Evolutionary conservation across 805 yeast species (phyloP).

Genomic region (Ogataea ganodermae): DNA sequence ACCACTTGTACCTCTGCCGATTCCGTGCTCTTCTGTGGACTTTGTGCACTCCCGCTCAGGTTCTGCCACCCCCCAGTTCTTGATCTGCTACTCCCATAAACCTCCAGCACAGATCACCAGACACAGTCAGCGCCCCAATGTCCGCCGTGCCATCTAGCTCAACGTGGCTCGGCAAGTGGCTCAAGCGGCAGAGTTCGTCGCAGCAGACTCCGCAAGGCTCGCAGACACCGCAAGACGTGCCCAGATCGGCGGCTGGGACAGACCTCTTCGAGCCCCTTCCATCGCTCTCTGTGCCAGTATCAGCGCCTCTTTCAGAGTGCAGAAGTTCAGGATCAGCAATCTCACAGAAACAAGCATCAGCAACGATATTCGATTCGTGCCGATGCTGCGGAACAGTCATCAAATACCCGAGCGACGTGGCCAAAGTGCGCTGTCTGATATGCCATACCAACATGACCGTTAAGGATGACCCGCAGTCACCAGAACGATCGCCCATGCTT

Average conservation of each 20-base stretch:
- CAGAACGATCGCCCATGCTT: neutral
- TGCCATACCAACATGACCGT: conserved; percentile 49
- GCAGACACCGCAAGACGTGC: neutral
- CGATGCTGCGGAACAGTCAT: conserved; percentile 50
- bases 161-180: conserved; percentile 5
- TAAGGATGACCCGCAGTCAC: conserved; percentile 1
- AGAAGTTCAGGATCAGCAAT: conserved; percentile 1
- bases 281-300: neutral
- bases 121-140: neutral
- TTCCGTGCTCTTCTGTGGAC: no score
- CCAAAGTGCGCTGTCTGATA: conserved; percentile 57
- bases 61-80: neutral
- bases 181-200: conserved; percentile 2
- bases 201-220: neutral
- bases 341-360: conserved; percentile 7
- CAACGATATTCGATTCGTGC: conserved; percentile 35
- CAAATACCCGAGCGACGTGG: conserved; percentile 38
- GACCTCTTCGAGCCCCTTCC: neutral
- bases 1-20: no score
- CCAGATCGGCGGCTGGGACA: conserved; percentile 3
- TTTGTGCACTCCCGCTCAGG: neutral
- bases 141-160: conserved; percentile 6
- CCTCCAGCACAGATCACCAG: neutral
- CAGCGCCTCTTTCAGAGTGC: neutral
- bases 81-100: neutral